These are phyloP conservation scores for Coniella lustricola DNA, from an alignment of 2,329 filamentous ascomycete species.

Conservation along the genomic window DNA sequence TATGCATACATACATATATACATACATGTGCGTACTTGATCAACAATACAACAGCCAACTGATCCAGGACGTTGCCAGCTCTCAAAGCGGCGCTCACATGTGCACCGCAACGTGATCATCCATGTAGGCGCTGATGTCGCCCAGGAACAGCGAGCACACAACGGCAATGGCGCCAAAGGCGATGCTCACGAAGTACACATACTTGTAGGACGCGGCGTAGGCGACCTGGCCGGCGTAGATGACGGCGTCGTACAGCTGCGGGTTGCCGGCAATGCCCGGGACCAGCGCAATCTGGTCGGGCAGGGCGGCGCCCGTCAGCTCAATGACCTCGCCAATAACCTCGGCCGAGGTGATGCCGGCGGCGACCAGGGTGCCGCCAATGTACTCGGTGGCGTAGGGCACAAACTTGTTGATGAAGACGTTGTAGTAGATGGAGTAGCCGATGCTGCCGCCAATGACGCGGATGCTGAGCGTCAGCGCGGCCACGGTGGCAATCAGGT, in stretches of 20 bases:
- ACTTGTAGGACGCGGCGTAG: constrained; percentile 52
- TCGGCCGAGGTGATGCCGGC: constrained; percentile 40
- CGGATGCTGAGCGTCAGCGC: constrained; percentile 64
- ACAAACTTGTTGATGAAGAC: constrained; percentile 42
- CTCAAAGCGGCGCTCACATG: constrained; percentile 21
- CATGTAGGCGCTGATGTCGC: constrained; percentile 52
- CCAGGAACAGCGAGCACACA: constrained; percentile 50
- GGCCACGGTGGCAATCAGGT: constrained; percentile 62
- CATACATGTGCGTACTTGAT: not conserved
- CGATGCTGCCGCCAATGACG: constrained; percentile 59
- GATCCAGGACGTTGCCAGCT: too few relatives aligned
- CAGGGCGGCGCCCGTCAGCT: constrained; percentile 45
- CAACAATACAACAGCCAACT: not conserved
- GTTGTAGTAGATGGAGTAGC: constrained; percentile 53
- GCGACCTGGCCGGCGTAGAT: constrained; percentile 48
- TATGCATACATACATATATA: too few relatives aligned
- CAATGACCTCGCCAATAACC: constrained; percentile 43
- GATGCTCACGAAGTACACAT: constrained; percentile 56
- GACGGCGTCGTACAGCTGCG: constrained; percentile 43
- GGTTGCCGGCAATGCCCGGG: constrained; percentile 45
- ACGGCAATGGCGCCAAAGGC: constrained; percentile 52
- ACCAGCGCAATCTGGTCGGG: constrained; percentile 39
- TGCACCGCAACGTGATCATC: constrained; percentile 51
- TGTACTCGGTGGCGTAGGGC: constrained; percentile 36
- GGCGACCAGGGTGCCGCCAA: constrained; percentile 43